Evolutionary conservation across 805 yeast genomes (phyloP), one percentile per base, ranked within the genome.

Genomic region (Wickerhamiella galacta): DNA sequence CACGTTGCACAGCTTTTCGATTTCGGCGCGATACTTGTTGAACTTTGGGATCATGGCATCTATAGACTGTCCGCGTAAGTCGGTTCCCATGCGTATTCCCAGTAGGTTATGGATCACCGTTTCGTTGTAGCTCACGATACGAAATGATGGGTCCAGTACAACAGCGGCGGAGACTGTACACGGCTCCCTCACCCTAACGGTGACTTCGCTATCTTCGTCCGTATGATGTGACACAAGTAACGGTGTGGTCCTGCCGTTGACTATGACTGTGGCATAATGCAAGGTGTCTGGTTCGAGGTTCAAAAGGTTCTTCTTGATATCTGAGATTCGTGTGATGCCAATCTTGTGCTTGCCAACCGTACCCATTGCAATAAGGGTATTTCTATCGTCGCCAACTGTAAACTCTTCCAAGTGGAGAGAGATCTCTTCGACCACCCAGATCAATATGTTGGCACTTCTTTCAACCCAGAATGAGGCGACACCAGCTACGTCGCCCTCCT

Each of bases 381-480:
- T 24, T 16, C 28, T 24, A 10, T 25, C 29, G 16, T 12, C 25
- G n/a, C 21, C 24, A 12, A 22, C 10, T 25, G 22, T 15, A 7
- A 33, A 19, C 10, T 16, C 17, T 5, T 25, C 31, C 23, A 32
- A 25, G 18, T 35, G 32, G 24, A 36, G 30, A 22, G 23, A 40
- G 11, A 83, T 81, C 48, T 81, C 90, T 47, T 83, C 93, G 48
- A 85, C 75, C 59, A 81, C 81, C 58, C 90, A 74, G 31, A 82
- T 75, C 33, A 83, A 64, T 35, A 79, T 54, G 28, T 69, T 69
- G 3, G 74, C 75, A 42, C 74, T 72, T 6, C 34, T 22, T 46
- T 83, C 83, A 1, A 90, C 93, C 95, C 95, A 87, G 35, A 85
- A 54, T 0, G 93, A 78, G 8, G 93, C 83, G 78, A 93, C 75